Conservation (phyloP, 2,329 filamentous ascomycete species). For the Paraphaeosphaeria sporulosa region DNA sequence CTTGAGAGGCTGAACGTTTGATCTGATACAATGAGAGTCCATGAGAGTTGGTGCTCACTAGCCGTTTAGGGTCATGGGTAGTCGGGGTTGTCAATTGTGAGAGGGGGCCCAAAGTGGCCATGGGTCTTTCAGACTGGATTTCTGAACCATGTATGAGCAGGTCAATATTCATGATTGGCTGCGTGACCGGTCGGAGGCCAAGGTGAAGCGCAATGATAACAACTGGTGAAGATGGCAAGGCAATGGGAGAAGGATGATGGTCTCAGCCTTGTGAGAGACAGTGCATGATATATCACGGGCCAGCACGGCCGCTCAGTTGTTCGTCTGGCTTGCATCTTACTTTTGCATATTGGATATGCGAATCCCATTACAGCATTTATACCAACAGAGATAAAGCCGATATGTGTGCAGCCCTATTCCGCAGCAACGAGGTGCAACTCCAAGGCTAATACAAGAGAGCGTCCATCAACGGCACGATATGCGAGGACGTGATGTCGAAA, state of each 20-base stretch:
- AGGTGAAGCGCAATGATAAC: too few species aligned
- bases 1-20: too few species aligned
- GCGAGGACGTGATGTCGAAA: background rate
- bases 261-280: background rate
- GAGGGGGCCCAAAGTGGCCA: too few species aligned
- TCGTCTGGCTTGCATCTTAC: background rate
- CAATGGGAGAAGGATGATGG: background rate
- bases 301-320: background rate
- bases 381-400: background rate
- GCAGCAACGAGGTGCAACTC: background rate
- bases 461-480: background rate
- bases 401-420: background rate
- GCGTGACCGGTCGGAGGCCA: constrained; percentile 4
- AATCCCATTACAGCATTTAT: background rate
- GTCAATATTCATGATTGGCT: constrained; percentile 2
- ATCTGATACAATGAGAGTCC: too few species aligned
- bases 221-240: background rate
- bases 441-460: background rate
- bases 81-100: too few species aligned
- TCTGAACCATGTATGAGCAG: constrained; percentile 6
- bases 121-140: too few species aligned
- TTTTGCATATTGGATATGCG: background rate
- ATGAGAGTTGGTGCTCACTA: too few species aligned
- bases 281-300: background rate
- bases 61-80: too few species aligned